Evolutionary conservation across 2,329 filamentous ascomycete genomes (phyloP).

Genomic region (Colletotrichum sp.): DNA sequence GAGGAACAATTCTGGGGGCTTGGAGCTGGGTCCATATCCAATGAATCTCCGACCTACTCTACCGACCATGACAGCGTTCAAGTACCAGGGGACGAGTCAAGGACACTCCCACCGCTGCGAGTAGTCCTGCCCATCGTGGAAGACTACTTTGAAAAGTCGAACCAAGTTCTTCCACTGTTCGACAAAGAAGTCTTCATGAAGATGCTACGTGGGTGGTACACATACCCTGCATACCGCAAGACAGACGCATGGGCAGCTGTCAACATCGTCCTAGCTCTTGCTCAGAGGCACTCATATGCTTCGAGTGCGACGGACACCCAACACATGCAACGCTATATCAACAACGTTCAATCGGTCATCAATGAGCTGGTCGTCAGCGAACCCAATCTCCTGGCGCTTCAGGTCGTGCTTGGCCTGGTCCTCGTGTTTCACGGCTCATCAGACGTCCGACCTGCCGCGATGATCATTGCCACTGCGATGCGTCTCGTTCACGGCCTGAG

Average conservation of each 20-base stretch:
- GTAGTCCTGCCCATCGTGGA: slow-evolving; percentile 21
- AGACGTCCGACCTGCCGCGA: slow-evolving; percentile 27
- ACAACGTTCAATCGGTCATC: slow-evolving; percentile 30
- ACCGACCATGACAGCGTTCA: not conserved
- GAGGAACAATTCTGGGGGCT: not conserved
- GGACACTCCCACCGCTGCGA: slow-evolving; percentile 21
- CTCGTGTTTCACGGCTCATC: slow-evolving; percentile 29
- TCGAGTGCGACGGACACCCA: not conserved
- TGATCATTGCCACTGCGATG: slow-evolving; percentile 32
- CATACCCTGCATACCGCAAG: slow-evolving; percentile 17
- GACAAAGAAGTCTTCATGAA: slow-evolving; percentile 22
- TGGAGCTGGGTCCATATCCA: not conserved
- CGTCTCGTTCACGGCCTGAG: slow-evolving; percentile 29
- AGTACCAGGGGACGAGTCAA: not conserved
- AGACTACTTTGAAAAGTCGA: slow-evolving; percentile 23
- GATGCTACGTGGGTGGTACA: slow-evolving; percentile 23
- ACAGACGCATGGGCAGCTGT: slow-evolving; percentile 28
- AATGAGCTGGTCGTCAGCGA: slow-evolving; percentile 31
- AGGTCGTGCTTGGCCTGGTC: slow-evolving; percentile 31
- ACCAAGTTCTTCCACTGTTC: slow-evolving; percentile 23
- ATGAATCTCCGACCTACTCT: not conserved
- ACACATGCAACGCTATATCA: slow-evolving; percentile 18
- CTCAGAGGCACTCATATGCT: not conserved
- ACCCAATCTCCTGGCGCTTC: slow-evolving; percentile 30
- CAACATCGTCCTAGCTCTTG: slow-evolving; percentile 25